phyloP scores from a whole-genome alignment of 345 rosid species.

The Murraya koenigii region DNA sequence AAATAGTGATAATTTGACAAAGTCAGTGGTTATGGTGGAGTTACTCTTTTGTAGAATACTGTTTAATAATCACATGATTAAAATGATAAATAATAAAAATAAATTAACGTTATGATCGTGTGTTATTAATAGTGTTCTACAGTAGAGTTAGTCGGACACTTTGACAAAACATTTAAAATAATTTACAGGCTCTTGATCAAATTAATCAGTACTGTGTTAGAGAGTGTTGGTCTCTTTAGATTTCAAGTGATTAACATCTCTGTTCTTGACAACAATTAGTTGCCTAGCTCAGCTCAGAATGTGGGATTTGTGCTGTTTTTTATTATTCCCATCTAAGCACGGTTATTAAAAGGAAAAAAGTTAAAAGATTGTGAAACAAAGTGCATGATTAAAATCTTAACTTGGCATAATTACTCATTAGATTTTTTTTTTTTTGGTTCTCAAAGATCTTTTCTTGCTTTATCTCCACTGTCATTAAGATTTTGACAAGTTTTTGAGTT shows the following conservation, averaged over 20 bases:
- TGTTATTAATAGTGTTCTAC: too few relatives aligned
- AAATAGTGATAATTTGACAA: background rate
- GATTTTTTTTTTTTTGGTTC: background rate
- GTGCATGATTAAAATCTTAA: too few relatives aligned
- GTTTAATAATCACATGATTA: too few relatives aligned
- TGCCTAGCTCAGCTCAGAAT: background rate
- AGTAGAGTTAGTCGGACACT: too few relatives aligned
- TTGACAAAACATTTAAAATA: background rate
- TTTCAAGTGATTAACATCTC: background rate
- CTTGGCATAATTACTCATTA: too few relatives aligned
- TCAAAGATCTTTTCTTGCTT: background rate
- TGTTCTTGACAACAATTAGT: background rate
- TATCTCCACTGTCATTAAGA: background rate
- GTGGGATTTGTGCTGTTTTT: background rate
- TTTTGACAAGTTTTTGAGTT: background rate
- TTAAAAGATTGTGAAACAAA: background rate
- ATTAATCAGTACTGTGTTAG: background rate
- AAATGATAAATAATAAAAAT: too few relatives aligned
- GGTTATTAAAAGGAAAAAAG: too few relatives aligned
- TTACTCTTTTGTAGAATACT: too few relatives aligned
- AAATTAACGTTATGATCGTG: too few relatives aligned
- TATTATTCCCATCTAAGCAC: background rate
- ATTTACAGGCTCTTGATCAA: background rate
- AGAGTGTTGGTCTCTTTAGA: background rate
- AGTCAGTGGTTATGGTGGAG: too few relatives aligned